phyloP scores from a whole-genome alignment of 495 filamentous ascomycete genomes.

The Penicillium turbatum region DNA sequence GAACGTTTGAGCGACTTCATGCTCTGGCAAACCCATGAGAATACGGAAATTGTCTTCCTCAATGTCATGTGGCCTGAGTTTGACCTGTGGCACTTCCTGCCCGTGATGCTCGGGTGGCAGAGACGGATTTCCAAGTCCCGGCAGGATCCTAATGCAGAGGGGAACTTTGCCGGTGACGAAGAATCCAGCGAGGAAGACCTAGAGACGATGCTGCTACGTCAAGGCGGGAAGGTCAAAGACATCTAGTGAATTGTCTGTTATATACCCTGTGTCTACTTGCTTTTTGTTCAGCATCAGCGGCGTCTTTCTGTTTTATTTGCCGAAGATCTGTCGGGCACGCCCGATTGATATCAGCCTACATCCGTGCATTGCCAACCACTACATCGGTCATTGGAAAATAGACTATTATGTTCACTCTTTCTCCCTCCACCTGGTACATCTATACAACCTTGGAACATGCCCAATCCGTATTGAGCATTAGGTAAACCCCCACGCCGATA shows the following conservation, averaged over 20 bases:
- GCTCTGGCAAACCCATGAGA: constrained; percentile 94
- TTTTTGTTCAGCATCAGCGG: constrained; percentile 11
- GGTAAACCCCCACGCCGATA: constrained; percentile 25
- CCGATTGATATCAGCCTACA: constrained; percentile 5
- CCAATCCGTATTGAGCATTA: neutral
- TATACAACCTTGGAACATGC: no score
- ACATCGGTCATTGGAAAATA: neutral
- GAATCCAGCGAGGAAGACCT: constrained; percentile 26
- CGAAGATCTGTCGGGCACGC: constrained; percentile 13
- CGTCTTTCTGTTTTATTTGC: constrained; percentile 12
- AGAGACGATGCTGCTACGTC: constrained; percentile 21
- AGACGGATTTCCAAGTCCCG: constrained; percentile 52
- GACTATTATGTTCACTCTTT: neutral
- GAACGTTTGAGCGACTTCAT: constrained; percentile 93
- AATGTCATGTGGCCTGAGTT: constrained; percentile 96
- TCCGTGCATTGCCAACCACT: neutral
- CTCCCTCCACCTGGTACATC: neutral
- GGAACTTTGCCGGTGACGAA: constrained; percentile 39
- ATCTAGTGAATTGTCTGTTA: constrained; percentile 16
- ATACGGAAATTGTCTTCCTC: constrained; percentile 88
- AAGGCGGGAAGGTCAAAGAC: constrained; percentile 29
- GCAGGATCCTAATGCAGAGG: constrained; percentile 41
- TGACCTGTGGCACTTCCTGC: constrained; percentile 89
- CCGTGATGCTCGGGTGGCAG: constrained; percentile 90
- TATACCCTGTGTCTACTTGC: constrained; percentile 9